Evolutionary conservation across 345 rosid species (phyloP).

Genomic region (Lepidium sativum): DNA sequence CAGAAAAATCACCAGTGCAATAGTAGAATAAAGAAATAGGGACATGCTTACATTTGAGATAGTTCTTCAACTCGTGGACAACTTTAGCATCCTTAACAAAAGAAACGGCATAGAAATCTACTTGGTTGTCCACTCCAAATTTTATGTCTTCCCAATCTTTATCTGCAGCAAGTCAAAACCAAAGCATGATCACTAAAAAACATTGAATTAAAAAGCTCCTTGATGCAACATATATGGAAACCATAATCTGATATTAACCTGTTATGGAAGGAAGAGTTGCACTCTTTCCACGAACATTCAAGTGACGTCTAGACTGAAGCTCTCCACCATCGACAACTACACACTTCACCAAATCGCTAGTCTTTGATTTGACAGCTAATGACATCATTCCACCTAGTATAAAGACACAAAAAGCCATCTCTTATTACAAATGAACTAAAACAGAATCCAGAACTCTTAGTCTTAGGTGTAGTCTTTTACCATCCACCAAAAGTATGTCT

Average conservation of each 20-base stretch:
- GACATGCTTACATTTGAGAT: slow-evolving; percentile 49
- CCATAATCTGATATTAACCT: slow-evolving; percentile 36
- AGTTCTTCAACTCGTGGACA: slow-evolving; percentile 78
- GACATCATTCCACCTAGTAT: slow-evolving; percentile 97
- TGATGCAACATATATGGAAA: neutral
- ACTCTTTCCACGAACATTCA: slow-evolving; percentile 96
- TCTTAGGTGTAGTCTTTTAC: slow-evolving; percentile 31
- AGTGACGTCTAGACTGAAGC: slow-evolving; percentile 91
- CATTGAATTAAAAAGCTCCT: neutral
- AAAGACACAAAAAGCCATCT: slow-evolving; percentile 8
- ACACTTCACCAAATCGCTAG: slow-evolving; percentile 62
- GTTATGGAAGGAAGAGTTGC: slow-evolving; percentile 95
- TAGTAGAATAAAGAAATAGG: neutral
- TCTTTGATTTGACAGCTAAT: slow-evolving; percentile 73
- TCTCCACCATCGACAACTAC: slow-evolving; percentile 86
- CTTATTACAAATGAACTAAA: neutral
- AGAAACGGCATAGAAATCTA: slow-evolving; percentile 93
- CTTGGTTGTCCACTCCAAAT: slow-evolving; percentile 95
- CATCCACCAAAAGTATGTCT: slow-evolving; percentile 83
- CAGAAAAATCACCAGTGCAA: neutral
- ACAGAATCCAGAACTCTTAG: neutral
- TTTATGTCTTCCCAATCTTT: slow-evolving; percentile 99
- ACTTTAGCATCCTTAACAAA: slow-evolving; percentile 97
- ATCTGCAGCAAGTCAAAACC: slow-evolving; percentile 35
- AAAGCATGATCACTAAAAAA: neutral